Evolutionary conservation across 2,329 filamentous ascomycete species (phyloP), one percentile per base, ranked within the genome.

Genomic region (Epichloe uncinata): DNA sequence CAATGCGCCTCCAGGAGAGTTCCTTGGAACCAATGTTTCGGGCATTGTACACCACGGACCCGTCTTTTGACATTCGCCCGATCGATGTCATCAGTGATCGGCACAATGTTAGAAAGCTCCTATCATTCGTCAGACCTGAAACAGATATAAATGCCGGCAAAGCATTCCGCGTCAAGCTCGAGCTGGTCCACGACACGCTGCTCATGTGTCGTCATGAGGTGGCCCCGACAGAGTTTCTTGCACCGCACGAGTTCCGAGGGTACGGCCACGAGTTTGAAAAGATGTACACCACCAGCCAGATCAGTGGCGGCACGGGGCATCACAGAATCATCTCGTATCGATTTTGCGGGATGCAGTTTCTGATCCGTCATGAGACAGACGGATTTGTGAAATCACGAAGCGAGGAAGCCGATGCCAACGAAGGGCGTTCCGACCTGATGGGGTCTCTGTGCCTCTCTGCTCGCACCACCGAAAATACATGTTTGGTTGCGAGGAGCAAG

Each of bases 21-120:
- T 72, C 72, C 0, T 58, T 75, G 4, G 71, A 75, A 52, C 69
- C 71, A 0, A 60, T 74, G 0, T 74, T 75, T 50, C 69, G 70
- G 38, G 62, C 71, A 0, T 51, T 74, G 4, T 69, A 65, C 52
- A 55, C 61, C 30, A 55, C 56, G 6, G 43, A 70, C 20, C 69
- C 71, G 11, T 58, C 59, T 0, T 70, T 70, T 45, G 61, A 73
- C 47, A 57, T 74, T 15, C 30, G 54, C 22, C 40, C 56, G 0
- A 53, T 69, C 44, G 67, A 74, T 54, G 50, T 75, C 11, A 61
- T 75, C 18, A 70, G 66, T 3, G 72, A 74, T 53, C 60, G 70
- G 33, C 73, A 72, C 57, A 73, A 70, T 47, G 65, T 75, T 47
- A 69, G 71, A 33, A 75, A 75, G 56, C 67, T 75, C 18, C 61